A percentile compares a stretch with the other conserved stretches of the same genome.
phyloP scores from a whole-genome alignment of 169 alveolate genomes.

The Cryptosporidium muris region DNA sequence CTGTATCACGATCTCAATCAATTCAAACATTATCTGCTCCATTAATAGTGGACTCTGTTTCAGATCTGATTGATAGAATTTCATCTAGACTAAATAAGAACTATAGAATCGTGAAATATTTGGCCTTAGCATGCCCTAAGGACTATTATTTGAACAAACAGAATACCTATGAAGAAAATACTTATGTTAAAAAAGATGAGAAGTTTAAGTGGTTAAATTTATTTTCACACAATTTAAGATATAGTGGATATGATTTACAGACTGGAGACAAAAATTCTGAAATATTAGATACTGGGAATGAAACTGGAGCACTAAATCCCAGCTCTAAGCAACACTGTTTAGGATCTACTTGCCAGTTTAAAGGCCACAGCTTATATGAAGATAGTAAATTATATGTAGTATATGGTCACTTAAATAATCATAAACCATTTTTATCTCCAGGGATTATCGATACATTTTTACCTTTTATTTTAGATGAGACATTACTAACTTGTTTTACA shows the following conservation, averaged over 20 bases:
- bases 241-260: no score
- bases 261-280: background rate
- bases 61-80: slow-evolving; percentile 24
- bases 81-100: slow-evolving; percentile 40
- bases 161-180: background rate
- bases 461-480: slow-evolving; percentile 59
- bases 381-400: slow-evolving; percentile 17
- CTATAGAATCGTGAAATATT: slow-evolving; percentile 12
- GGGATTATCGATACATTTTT: slow-evolving; percentile 54
- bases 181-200: slow-evolving; percentile 10
- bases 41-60: slow-evolving; percentile 17
- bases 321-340: background rate
- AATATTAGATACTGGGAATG: background rate
- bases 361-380: background rate
- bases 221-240: background rate
- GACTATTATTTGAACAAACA: background rate
- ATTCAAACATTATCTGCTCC: slow-evolving; percentile 15
- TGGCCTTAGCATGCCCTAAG: background rate
- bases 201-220: background rate
- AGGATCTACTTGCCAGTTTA: background rate
- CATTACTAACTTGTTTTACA: slow-evolving; percentile 32
- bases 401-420: slow-evolving; percentile 43
- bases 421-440: slow-evolving; percentile 67
- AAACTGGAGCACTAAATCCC: background rate
- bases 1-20: slow-evolving; percentile 13